phyloP scores from a whole-genome alignment of 2,329 filamentous ascomycete genomes.

The Cadophora sp. region DNA sequence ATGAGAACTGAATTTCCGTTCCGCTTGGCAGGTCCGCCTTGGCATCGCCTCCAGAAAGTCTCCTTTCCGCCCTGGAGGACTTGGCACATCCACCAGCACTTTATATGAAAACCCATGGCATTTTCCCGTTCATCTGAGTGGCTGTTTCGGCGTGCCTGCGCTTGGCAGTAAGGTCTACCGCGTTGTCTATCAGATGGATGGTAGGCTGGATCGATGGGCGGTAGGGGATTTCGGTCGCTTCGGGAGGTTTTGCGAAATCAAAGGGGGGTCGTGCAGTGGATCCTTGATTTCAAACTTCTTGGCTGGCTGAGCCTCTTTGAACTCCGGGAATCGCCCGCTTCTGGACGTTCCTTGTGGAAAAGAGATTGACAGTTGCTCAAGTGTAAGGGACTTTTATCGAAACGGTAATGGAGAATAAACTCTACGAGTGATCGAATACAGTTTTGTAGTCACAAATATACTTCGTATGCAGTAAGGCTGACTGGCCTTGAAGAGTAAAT shows the following conservation, averaged over 20 bases:
- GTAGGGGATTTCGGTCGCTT: neutral
- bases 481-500: neutral
- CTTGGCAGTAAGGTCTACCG: neutral
- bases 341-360: neutral
- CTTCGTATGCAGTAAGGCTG: too few relatives aligned
- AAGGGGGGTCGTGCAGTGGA: conserved; percentile 1
- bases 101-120: conserved; percentile 18
- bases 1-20: conserved; percentile 12
- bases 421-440: too few relatives aligned
- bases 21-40: conserved; percentile 19
- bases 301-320: neutral
- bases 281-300: neutral
- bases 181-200: conserved; percentile 6
- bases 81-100: conserved; percentile 14
- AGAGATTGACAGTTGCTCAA: too few relatives aligned
- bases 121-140: neutral
- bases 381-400: too few relatives aligned
- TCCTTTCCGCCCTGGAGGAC: conserved; percentile 3
- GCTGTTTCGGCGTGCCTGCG: neutral
- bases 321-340: neutral
- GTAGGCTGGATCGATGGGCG: neutral
- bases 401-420: too few relatives aligned
- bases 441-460: too few relatives aligned
- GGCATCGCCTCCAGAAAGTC: conserved; percentile 3
- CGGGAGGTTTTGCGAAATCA: conserved; percentile 2